Conservation (phyloP, 441 rosid species). For the Pelargonium citronellum region DNA sequence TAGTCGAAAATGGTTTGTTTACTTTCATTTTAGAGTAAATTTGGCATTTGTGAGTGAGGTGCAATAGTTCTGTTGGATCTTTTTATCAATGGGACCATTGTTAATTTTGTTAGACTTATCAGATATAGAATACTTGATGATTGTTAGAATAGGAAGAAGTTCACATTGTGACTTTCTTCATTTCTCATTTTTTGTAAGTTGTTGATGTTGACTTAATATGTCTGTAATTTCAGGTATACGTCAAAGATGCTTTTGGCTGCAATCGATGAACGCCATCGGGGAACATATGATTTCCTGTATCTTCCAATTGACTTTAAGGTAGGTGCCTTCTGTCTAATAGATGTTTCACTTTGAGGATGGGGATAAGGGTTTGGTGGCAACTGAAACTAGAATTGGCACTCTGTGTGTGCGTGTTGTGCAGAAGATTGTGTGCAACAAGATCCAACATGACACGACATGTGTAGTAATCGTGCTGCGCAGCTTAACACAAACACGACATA, state of each 20-base stretch:
- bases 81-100: no score
- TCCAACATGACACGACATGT: no score
- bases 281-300: constrained; percentile 62
- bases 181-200: background rate
- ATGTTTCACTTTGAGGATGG: constrained; percentile 5
- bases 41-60: no score
- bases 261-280: constrained; percentile 53
- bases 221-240: constrained; percentile 46
- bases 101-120: no score
- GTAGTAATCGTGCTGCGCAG: no score
- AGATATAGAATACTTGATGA: no score
- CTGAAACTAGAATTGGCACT: no score
- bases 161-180: background rate
- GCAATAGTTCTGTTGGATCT: no score
- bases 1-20: background rate
- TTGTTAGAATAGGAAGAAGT: no score
- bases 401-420: no score
- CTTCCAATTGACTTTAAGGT: constrained; percentile 74
- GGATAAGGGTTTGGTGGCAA: background rate
- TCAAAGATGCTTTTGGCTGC: constrained; percentile 72
- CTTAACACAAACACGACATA: no score
- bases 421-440: no score
- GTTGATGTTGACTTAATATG: constrained; percentile 3
- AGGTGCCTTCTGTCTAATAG: constrained; percentile 22
- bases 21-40: background rate